phyloP scores from a whole-genome alignment of 2,329 filamentous ascomycete genomes.

The Fusarium clavum region DNA sequence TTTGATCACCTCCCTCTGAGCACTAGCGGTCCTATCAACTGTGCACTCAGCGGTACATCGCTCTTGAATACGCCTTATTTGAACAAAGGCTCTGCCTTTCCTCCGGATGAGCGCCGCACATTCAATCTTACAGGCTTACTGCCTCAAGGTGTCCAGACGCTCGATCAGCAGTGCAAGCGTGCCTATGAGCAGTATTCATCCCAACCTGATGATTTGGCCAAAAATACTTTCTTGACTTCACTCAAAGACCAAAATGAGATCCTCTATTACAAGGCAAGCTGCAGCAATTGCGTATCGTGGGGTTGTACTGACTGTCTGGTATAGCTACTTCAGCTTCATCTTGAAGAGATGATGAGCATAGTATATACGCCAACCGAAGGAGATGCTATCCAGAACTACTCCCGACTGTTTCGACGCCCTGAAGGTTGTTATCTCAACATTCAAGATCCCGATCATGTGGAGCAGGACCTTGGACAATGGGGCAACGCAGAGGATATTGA shows the following conservation, averaged over 20 bases:
- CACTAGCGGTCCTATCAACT: conserved; percentile 52
- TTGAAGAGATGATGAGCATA: conserved; percentile 90
- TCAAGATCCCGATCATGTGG: conserved; percentile 72
- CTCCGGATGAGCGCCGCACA: conserved; percentile 71
- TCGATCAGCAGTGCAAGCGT: conserved; percentile 80
- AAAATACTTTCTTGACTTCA: conserved; percentile 89
- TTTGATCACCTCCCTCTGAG: conserved; percentile 51
- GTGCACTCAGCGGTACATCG: conserved; percentile 51
- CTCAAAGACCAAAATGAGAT: conserved; percentile 89
- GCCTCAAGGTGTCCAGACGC: conserved; percentile 76
- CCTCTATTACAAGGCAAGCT: conserved; percentile 76
- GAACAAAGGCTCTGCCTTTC: conserved; percentile 88
- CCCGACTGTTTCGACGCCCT: conserved; percentile 78
- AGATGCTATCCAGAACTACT: conserved; percentile 88
- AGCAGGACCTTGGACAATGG: conserved; percentile 75
- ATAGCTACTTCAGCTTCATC: conserved; percentile 78
- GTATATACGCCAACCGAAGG: conserved; percentile 93
- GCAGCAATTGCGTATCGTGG: not conserved
- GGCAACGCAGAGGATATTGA: conserved; percentile 80
- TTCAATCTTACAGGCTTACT: conserved; percentile 81
- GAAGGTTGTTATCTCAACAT: conserved; percentile 87
- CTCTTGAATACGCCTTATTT: conserved; percentile 57
- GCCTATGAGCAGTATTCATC: conserved; percentile 84
- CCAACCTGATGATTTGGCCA: conserved; percentile 73
- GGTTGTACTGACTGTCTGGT: conserved; percentile 26